These are phyloP conservation scores for Epichloe typhina DNA, from an alignment of 2,329 filamentous ascomycete genomes.

Conservation along the genomic window DNA sequence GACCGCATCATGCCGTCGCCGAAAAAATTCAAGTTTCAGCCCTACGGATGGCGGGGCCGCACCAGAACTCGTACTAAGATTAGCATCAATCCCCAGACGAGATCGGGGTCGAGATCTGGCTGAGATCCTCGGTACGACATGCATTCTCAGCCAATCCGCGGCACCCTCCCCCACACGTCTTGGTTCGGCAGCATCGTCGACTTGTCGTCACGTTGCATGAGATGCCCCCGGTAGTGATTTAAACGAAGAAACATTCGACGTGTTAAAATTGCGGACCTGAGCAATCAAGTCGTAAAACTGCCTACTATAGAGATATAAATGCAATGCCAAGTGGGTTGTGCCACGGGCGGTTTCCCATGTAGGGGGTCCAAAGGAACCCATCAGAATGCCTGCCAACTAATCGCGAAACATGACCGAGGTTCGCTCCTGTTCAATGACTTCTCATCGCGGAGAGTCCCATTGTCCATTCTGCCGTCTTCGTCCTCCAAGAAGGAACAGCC, in stretches of 20 bases:
- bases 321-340: constrained; percentile 3
- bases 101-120: neutral
- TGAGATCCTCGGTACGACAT: neutral
- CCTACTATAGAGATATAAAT: neutral
- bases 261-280: too few species aligned
- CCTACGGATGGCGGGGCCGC: neutral
- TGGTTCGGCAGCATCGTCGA: neutral
- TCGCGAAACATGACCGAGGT: neutral
- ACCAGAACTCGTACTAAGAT: neutral
- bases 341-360: constrained; percentile 3
- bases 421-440: neutral
- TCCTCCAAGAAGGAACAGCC: neutral
- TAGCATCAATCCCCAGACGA: neutral
- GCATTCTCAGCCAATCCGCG: neutral
- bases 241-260: too few species aligned
- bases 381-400: neutral
- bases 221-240: neutral
- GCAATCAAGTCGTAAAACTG: neutral
- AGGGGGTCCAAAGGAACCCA: neutral
- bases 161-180: neutral
- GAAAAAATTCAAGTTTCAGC: neutral
- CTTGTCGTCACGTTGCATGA: neutral
- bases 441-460: neutral
- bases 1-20: neutral
- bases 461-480: neutral